phyloP scores from a whole-genome alignment of 495 filamentous ascomycete species.

The Penicillium coprophilum region DNA sequence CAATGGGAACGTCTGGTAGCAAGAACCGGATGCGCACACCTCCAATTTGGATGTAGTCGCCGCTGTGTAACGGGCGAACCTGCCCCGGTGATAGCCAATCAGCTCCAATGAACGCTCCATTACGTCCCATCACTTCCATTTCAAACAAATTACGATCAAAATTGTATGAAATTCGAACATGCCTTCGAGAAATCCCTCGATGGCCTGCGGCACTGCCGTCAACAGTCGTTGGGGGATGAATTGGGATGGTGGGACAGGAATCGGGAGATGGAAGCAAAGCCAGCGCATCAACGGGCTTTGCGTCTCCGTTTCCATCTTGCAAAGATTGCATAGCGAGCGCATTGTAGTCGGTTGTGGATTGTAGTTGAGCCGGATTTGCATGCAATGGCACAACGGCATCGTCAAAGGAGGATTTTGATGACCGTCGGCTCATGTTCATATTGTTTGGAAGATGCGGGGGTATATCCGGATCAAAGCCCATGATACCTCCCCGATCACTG shows the following conservation, averaged over 20 bases:
- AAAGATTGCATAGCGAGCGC: conserved; percentile 49
- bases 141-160: conserved; percentile 71
- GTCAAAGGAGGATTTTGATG: conserved; percentile 47
- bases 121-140: conserved; percentile 76
- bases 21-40: conserved; percentile 71
- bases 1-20: conserved; percentile 68
- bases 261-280: conserved; percentile 50
- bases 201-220: conserved; percentile 61
- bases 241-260: conserved; percentile 73
- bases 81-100: conserved; percentile 62
- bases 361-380: conserved; percentile 46
- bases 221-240: conserved; percentile 70
- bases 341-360: conserved; percentile 47
- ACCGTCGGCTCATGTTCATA: conserved; percentile 44
- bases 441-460: conserved; percentile 42
- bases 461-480: conserved; percentile 54
- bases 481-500: conserved; percentile 60
- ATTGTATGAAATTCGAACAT: conserved; percentile 82
- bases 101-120: conserved; percentile 82
- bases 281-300: conserved; percentile 42
- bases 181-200: conserved; percentile 75
- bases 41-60: conserved; percentile 75
- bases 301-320: conserved; percentile 38
- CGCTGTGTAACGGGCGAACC: conserved; percentile 65
- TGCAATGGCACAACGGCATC: conserved; percentile 40